phyloP scores from a whole-genome alignment of 371 early-diverging fungal genomes.

The Actinomucor elegans region DNA sequence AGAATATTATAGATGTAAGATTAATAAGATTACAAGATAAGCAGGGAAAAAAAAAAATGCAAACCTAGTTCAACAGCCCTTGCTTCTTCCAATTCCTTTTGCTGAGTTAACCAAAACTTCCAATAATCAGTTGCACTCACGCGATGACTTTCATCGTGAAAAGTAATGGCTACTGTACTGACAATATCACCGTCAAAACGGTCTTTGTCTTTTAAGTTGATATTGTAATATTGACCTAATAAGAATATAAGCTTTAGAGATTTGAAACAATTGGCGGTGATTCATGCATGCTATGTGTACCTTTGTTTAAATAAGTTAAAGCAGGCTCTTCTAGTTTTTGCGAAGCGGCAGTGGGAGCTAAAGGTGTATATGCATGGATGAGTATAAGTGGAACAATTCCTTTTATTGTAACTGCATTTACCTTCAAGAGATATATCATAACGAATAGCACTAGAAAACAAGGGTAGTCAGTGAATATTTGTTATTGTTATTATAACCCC shows the following conservation, averaged over 20 bases:
- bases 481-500: neutral
- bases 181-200: conserved; percentile 50
- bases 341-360: conserved; percentile 32
- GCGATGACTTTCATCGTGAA: conserved; percentile 74
- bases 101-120: conserved; percentile 80
- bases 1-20: neutral
- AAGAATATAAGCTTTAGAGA: no score
- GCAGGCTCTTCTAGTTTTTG: conserved; percentile 25
- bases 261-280: neutral
- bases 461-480: conserved; percentile 11
- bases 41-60: no score
- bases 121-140: conserved; percentile 67
- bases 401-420: conserved; percentile 4
- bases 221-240: conserved; percentile 55
- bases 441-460: conserved; percentile 12
- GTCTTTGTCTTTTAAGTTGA: conserved; percentile 44
- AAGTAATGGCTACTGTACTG: conserved; percentile 63
- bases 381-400: neutral
- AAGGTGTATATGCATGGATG: neutral
- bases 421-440: conserved; percentile 20
- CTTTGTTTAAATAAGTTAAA: conserved; percentile 31
- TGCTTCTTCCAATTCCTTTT: conserved; percentile 44
- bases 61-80: conserved; percentile 55
- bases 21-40: no score
- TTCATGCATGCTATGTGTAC: neutral